Conservation (phyloP, 176 grass and related monocot species). For the Musa schizocarpa region DNA sequence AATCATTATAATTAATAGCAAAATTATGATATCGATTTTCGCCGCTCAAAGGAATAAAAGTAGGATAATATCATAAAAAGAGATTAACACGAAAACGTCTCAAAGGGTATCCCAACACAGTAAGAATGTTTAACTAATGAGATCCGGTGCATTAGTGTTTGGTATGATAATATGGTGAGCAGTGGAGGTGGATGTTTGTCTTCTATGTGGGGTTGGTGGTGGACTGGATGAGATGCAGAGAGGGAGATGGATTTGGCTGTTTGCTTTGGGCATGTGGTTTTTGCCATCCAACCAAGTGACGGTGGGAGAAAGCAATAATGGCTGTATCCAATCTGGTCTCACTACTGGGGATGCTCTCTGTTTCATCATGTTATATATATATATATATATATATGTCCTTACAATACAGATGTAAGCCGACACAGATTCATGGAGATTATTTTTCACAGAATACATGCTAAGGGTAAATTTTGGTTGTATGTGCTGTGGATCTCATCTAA, state of each 20-base stretch:
- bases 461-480: background rate
- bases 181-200: conserved; percentile 40
- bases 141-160: too few species aligned
- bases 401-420: background rate
- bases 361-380: background rate
- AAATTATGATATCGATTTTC: too few species aligned
- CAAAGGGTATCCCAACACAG: too few species aligned
- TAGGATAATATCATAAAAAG: too few species aligned
- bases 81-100: too few species aligned
- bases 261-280: background rate
- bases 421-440: background rate
- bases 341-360: background rate
- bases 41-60: too few species aligned
- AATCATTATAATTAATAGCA: too few species aligned
- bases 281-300: background rate
- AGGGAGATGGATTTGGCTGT: background rate
- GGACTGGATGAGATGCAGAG: conserved; percentile 55
- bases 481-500: background rate
- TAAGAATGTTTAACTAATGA: too few species aligned
- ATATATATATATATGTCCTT: background rate
- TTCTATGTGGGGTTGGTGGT: conserved; percentile 17
- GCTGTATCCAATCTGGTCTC: background rate
- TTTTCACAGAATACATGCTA: background rate
- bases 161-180: conserved; percentile 3
- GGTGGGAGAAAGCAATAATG: background rate